Base-by-base conservation (phyloP, 768 basidiomycete genomes). In the Tephrocybe sp. region DNA sequence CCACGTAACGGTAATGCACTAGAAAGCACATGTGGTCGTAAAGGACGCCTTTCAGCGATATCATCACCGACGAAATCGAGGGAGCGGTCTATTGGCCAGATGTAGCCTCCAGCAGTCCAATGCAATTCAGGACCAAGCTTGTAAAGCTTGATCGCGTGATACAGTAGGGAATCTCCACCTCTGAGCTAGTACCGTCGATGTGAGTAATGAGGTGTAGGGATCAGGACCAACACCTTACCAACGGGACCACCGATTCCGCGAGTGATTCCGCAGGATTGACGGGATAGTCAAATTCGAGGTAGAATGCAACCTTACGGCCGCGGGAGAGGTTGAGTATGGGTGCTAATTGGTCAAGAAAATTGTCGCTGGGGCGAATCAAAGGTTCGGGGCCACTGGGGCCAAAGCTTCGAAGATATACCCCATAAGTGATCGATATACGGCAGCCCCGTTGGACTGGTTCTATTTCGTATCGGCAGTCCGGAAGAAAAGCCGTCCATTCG, bases 31-130 rank as follows among this genome's bases (percentile, higher is more conserved):
- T 50, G 41, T 43, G 53, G 40, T 34, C 50, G 33, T 8, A 45
- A 33, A 20, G 55, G 48, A 5, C 59, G 52, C 17, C 58, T 50
- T 4, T 55, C 50, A 28, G 64, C 59, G 48, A 67, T 64, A 50
- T 73, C 67, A 33, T 84, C 80, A 45, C 71, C 72, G 33, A 74
- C 74, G 49, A 80, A 77, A 60, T 90, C 86, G 17, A 90, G 84
- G 0, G 80, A 77, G 45, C 80, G 79, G 59, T 88, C 85, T 21
- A 81, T 73, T 0, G 88, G 83, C 90, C 90, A 92, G 54, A 92
- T 75, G 64, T 86, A 90, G 17, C 88, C 88, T 1, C 88, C 89
- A 26, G 90, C 90, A 15, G 84, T 82, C 85, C 88, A 92, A 53
- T 86, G 86, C 1, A 92, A 75, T 54, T 86, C 86, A 0, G 88